phyloP scores from a whole-genome alignment of 1,139 yeast genomes.

The Debaryomyces subglobosus region DNA sequence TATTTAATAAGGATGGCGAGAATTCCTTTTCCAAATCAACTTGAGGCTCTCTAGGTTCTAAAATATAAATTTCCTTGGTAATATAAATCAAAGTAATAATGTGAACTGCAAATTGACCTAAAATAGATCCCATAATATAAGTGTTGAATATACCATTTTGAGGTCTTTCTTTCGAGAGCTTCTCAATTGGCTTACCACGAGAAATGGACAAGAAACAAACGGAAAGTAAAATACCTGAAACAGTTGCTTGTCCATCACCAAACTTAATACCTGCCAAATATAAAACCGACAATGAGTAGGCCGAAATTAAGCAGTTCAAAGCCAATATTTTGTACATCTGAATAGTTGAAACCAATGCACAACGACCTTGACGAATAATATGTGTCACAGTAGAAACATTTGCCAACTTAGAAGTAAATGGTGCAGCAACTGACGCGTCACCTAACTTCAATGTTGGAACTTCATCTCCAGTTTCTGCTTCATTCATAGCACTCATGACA shows the following conservation, averaged over 20 bases:
- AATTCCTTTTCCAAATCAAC: constrained; percentile 90
- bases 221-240: constrained; percentile 85
- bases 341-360: constrained; percentile 95
- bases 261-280: constrained; percentile 97
- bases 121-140: constrained; percentile 95
- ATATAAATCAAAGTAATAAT: constrained; percentile 80
- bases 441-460: constrained; percentile 94
- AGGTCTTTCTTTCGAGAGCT: constrained; percentile 91
- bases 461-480: constrained; percentile 75
- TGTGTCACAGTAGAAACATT: constrained; percentile 92
- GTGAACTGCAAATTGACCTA: constrained; percentile 96
- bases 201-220: constrained; percentile 96
- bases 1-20: constrained; percentile 86
- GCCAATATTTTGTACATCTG: constrained; percentile 99
- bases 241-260: constrained; percentile 96
- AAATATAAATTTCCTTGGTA: constrained; percentile 75
- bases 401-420: constrained; percentile 92
- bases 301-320: constrained; percentile 93
- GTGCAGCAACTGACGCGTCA: constrained; percentile 99
- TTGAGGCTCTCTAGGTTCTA: constrained; percentile 90
- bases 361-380: constrained; percentile 97
- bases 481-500: constrained; percentile 68
- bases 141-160: constrained; percentile 95
- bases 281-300: constrained; percentile 91
- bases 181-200: constrained; percentile 88